Conservation (phyloP, 768 basidiomycete species). For the Omphalotus guepiniiformis region DNA sequence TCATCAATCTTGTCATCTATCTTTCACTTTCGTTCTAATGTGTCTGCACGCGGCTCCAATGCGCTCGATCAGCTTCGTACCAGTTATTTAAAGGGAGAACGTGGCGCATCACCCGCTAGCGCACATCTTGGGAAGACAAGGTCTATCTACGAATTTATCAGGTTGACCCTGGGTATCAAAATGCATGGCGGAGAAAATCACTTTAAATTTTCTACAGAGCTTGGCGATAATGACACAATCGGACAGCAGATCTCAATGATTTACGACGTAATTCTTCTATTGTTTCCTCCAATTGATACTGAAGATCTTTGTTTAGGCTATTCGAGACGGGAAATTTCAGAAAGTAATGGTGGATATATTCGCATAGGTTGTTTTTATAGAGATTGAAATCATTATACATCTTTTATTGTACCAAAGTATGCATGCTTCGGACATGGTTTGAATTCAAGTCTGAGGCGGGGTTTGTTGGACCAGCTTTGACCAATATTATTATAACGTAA, state of each 20-base stretch:
- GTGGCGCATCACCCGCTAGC: conserved; percentile 45
- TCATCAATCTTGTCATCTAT: conserved; percentile 3
- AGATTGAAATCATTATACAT: no score
- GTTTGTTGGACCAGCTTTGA: no score
- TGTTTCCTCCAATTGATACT: conserved; percentile 1
- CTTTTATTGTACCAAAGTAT: no score
- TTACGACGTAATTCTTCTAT: conserved; percentile 40
- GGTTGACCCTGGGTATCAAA: conserved; percentile 55
- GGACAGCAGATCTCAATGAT: conserved; percentile 74
- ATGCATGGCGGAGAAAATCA: conserved; percentile 80
- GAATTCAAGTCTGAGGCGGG: no score
- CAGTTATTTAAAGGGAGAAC: conserved; percentile 31
- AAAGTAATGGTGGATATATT: conserved; percentile 54
- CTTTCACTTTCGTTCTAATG: conserved; percentile 8
- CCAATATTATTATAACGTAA: no score
- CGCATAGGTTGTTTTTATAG: not conserved
- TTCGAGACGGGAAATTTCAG: conserved; percentile 68
- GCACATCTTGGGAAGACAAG: conserved; percentile 47
- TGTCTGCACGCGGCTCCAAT: conserved; percentile 2
- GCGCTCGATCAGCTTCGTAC: conserved; percentile 26
- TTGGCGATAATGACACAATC: conserved; percentile 53
- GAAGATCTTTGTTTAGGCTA: conserved; percentile 35
- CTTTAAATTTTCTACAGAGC: conserved; percentile 34
- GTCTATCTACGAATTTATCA: conserved; percentile 65
- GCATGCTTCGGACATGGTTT: no score